A percentile compares a stretch with the other conserved stretches of the same genome.
phyloP scores from a whole-genome alignment of 441 rosid species.

The Populus hybrid region DNA sequence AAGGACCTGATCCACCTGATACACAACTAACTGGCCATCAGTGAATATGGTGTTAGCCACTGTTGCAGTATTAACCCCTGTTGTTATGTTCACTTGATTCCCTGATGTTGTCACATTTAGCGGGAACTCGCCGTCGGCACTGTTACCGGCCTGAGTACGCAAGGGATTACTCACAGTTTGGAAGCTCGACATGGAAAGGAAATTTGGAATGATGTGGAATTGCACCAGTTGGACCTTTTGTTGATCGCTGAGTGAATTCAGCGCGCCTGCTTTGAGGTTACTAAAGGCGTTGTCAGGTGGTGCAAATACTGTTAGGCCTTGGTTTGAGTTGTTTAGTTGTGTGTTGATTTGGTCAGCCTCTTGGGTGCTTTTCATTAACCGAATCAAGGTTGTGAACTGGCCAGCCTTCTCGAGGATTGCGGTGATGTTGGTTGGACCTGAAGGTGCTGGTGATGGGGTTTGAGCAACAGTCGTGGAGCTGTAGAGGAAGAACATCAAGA shows the following conservation, averaged over 20 bases:
- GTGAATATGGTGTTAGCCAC: constrained; percentile 61
- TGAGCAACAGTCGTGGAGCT: constrained; percentile 39
- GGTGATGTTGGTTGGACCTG: constrained; percentile 64
- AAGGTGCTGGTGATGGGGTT: constrained; percentile 40
- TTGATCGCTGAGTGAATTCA: constrained; percentile 66
- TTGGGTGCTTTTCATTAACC: constrained; percentile 60
- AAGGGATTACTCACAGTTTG: constrained; percentile 84
- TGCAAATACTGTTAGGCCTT: constrained; percentile 75
- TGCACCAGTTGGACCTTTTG: constrained; percentile 77
- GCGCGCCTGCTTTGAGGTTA: constrained; percentile 59
- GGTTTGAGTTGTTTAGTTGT: constrained; percentile 68
- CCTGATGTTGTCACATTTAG: constrained; percentile 76
- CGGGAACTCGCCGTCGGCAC: constrained; percentile 52
- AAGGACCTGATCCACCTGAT: constrained; percentile 77
- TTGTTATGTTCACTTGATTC: constrained; percentile 75
- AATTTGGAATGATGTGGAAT: constrained; percentile 68
- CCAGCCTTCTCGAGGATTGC: constrained; percentile 78
- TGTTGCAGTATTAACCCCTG: constrained; percentile 66
- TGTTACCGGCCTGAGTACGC: constrained; percentile 79
- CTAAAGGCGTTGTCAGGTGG: constrained; percentile 75
- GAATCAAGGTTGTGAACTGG: constrained; percentile 65
- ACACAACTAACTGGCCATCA: constrained; percentile 59
- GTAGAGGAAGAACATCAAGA: constrained; percentile 22
- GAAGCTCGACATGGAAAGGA: constrained; percentile 63
- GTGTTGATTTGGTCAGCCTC: constrained; percentile 68